phyloP scores from a whole-genome alignment of 2,329 filamentous ascomycete genomes.

The Diaporthe citrichinensis region DNA sequence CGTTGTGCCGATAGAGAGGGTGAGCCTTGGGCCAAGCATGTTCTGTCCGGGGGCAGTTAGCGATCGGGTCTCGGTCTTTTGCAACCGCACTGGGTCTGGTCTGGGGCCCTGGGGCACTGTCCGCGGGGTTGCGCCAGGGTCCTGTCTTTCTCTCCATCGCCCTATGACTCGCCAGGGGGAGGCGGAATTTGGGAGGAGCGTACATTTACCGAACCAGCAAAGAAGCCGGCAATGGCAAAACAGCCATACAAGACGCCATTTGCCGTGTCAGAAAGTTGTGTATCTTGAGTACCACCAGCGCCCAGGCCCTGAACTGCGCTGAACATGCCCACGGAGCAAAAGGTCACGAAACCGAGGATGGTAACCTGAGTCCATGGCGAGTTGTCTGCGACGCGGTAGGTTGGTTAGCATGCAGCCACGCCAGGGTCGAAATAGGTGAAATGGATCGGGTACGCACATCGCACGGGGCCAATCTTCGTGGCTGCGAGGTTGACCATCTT shows the following conservation, averaged over 20 bases:
- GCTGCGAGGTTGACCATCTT: constrained; percentile 41
- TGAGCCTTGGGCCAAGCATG: constrained; percentile 43
- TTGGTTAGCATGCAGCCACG: background rate
- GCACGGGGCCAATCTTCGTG: constrained; percentile 37
- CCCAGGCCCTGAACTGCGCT: constrained; percentile 43
- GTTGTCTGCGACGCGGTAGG: constrained; percentile 32
- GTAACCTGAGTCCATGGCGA: constrained; percentile 45
- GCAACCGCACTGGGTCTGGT: background rate
- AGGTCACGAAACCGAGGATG: constrained; percentile 45
- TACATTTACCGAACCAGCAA: constrained; percentile 44
- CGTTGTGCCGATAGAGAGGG: constrained; percentile 43
- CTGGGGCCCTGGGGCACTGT: background rate
- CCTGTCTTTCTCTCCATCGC: background rate
- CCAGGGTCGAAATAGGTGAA: background rate
- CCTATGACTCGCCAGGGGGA: background rate
- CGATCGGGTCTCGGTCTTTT: constrained; percentile 1
- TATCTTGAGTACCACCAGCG: constrained; percentile 42
- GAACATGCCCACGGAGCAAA: constrained; percentile 47
- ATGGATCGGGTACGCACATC: constrained; percentile 29
- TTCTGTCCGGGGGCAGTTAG: constrained; percentile 39
- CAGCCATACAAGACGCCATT: constrained; percentile 46
- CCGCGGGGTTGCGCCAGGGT: constrained; percentile 16
- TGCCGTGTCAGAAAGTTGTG: constrained; percentile 41
- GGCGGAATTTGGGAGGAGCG: background rate
- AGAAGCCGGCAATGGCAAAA: constrained; percentile 40